Conservation (phyloP, 228 moss, liverwort and hornwort genomes). For the Sphagnum fallax region DNA sequence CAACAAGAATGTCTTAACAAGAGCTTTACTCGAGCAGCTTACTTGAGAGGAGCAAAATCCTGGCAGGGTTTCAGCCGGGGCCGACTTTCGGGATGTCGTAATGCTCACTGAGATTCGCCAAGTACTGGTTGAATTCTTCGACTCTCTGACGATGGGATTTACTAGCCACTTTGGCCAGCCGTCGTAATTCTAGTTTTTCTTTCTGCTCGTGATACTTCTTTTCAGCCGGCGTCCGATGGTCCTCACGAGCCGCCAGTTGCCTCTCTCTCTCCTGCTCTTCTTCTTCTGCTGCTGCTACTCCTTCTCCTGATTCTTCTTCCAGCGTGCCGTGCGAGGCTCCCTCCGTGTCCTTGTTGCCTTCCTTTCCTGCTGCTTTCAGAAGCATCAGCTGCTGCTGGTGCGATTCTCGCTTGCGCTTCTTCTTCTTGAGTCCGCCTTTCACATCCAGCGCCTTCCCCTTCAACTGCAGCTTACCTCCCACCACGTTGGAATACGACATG, state of each 20-base stretch:
- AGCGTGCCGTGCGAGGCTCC: constrained; percentile 27
- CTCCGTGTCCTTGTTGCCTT: constrained; percentile 7
- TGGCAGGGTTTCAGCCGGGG: constrained; percentile 43
- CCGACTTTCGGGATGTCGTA: constrained; percentile 96
- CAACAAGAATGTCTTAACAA: too few species aligned
- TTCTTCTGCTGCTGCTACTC: constrained; percentile 11
- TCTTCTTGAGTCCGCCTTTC: constrained; percentile 51
- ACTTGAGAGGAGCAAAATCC: neutral
- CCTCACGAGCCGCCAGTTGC: constrained; percentile 37
- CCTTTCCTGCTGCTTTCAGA: constrained; percentile 12
- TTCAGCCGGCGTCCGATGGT: constrained; percentile 74
- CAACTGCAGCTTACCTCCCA: constrained; percentile 74
- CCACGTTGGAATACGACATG: constrained; percentile 74
- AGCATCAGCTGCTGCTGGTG: constrained; percentile 52
- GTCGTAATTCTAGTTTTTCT: constrained; percentile 52
- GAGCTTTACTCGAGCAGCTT: too few species aligned
- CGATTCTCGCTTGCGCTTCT: constrained; percentile 48
- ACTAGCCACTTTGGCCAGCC: constrained; percentile 63
- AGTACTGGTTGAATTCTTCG: constrained; percentile 89
- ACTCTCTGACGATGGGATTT: constrained; percentile 87
- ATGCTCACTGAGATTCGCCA: constrained; percentile 94
- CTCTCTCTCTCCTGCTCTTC: constrained; percentile 35
- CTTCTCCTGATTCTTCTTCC: constrained; percentile 13
- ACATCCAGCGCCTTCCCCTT: constrained; percentile 85
- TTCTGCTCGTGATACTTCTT: constrained; percentile 81